These are phyloP conservation scores for Coniferiporia sulphurascens DNA, from an alignment of 1,284 basidiomycete species.

Conservation along the genomic window DNA sequence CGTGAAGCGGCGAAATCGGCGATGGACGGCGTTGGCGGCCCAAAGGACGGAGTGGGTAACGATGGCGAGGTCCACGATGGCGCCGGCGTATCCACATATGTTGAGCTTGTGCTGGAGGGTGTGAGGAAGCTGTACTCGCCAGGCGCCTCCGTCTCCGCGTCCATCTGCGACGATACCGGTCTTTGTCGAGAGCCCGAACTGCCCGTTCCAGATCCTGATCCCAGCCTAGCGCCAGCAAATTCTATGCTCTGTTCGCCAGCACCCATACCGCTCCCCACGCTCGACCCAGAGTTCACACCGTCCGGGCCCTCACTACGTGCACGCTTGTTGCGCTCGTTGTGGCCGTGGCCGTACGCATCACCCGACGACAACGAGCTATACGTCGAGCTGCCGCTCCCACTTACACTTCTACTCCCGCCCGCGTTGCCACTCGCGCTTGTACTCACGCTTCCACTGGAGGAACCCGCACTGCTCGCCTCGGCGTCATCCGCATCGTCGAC, in stretches of 20 bases:
- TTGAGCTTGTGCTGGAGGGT: not conserved
- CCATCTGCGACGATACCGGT: not conserved
- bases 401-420: constrained; percentile 1
- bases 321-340: constrained; percentile 18
- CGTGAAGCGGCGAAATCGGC: constrained; percentile 10
- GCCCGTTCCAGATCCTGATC: not conserved
- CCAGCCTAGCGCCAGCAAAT: not conserved
- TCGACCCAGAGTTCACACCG: not conserved
- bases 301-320: constrained; percentile 19
- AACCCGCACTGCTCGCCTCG: not conserved
- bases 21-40: constrained; percentile 6
- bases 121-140: not conserved
- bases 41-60: not conserved
- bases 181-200: not conserved
- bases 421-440: not conserved
- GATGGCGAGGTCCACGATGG: not conserved
- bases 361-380: not conserved
- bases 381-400: constrained; percentile 1
- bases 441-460: not conserved
- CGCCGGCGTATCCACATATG: not conserved
- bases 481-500: constrained; percentile 15
- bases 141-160: not conserved
- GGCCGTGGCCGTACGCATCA: not conserved
- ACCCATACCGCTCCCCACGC: not conserved
- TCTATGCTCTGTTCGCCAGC: not conserved